A percentile compares a stretch with the other conserved stretches of the same genome.
Evolutionary conservation across 495 filamentous ascomycete genomes (phyloP).

Genomic region (Hypoxylon crocopeplum): DNA sequence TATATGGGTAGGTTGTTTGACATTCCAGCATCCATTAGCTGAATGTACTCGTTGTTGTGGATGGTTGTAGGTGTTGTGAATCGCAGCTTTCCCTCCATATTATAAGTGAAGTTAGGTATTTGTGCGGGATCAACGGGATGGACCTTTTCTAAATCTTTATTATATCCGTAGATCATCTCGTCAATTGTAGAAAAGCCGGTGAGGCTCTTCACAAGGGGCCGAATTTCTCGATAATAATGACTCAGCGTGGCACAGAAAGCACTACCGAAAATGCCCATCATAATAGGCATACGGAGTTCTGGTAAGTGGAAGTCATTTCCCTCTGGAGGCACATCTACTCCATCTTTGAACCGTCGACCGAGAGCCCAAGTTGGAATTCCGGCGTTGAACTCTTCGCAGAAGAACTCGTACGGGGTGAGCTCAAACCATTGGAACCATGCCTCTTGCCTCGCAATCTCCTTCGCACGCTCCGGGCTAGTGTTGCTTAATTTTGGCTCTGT

Average conservation of each 20-base stretch:
- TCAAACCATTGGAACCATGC: conserved; percentile 99
- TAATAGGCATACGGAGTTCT: conserved; percentile 77
- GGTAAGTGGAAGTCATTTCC: conserved; percentile 67
- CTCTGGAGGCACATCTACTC: conserved; percentile 64
- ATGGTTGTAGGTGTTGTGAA: conserved; percentile 76
- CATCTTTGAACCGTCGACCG: conserved; percentile 79
- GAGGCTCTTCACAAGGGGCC: conserved; percentile 75
- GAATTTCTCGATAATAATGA: conserved; percentile 94
- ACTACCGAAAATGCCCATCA: conserved; percentile 93
- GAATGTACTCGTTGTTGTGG: conserved; percentile 70
- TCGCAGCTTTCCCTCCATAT: conserved; percentile 77
- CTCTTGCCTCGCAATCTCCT: conserved; percentile 71
- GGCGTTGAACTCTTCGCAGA: conserved; percentile 85
- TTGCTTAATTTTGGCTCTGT: conserved; percentile 53
- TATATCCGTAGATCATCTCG: conserved; percentile 80
- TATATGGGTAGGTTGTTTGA: conserved; percentile 97
- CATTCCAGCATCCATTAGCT: conserved; percentile 98
- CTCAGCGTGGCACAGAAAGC: conserved; percentile 94
- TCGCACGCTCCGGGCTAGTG: conserved; percentile 53
- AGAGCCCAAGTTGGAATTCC: conserved; percentile 96
- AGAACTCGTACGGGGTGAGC: conserved; percentile 93
- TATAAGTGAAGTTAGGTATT: conserved; percentile 85
- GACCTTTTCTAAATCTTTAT: conserved; percentile 82
- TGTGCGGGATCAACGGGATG: conserved; percentile 88
- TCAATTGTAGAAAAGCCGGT: conserved; percentile 81